Percentiles rank a stretch among this genome's conserved stretches.
Conservation (phyloP, 2,329 filamentous ascomycete genomes). For the Cladophialophora carrionii region DNA sequence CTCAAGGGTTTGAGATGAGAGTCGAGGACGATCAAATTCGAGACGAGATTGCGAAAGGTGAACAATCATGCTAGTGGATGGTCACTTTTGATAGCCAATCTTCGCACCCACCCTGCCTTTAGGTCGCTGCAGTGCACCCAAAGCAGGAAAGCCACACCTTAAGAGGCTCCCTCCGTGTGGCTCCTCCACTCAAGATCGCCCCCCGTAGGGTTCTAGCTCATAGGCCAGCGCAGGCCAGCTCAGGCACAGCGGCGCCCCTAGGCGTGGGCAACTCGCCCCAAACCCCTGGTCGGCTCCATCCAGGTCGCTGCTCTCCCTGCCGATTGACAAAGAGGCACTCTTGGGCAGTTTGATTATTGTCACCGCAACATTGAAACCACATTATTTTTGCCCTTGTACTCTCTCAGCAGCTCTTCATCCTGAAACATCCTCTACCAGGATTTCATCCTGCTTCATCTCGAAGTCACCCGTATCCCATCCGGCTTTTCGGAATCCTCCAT, state of each 20-base stretch:
- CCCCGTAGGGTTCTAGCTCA: conserved; percentile 11
- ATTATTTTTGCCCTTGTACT: conserved; percentile 13
- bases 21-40: conserved; percentile 11
- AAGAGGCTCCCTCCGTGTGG: conserved; percentile 6
- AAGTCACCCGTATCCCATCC: conserved; percentile 10
- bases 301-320: conserved; percentile 1
- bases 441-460: conserved; percentile 7
- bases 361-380: conserved; percentile 23
- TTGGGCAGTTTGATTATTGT: conserved; percentile 21
- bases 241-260: conserved; percentile 16
- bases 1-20: conserved; percentile 4
- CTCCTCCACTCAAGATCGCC: conserved; percentile 16
- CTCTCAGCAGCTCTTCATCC: background rate
- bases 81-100: conserved; percentile 17
- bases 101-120: conserved; percentile 10
- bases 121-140: conserved; percentile 14
- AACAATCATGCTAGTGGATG: conserved; percentile 10
- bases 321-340: conserved; percentile 16
- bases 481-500: conserved; percentile 23
- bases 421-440: conserved; percentile 12
- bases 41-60: conserved; percentile 24
- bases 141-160: conserved; percentile 20
- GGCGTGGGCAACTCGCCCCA: conserved; percentile 12
- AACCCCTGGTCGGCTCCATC: conserved; percentile 14
- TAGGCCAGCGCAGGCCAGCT: conserved; percentile 18